Evolutionary conservation across 257 asterid species (phyloP), one percentile per base, ranked within the genome.

Genomic region (Przewalskia tangutica): DNA sequence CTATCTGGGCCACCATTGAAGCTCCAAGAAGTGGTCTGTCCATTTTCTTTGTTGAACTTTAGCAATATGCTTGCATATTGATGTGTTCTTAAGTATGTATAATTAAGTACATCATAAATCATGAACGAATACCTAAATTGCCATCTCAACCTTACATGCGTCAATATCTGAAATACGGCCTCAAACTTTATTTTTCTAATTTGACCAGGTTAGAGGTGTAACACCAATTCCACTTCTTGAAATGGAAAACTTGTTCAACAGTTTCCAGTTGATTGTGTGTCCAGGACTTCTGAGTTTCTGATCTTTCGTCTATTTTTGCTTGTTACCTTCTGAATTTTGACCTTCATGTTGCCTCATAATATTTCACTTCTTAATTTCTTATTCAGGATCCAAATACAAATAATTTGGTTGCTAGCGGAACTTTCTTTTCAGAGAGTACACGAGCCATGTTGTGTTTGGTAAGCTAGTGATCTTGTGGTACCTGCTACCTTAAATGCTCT

Each of bases 1-100:
- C 97, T 95, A 83, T 90, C 98, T 68, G 98, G 98, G 83, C 97
- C 98, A 36, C 98, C 98, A 55, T 77, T 95, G 88, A 95, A 95
- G 89, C 92, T 93, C 85, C 98, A 95, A 89, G 98, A 95, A 93
- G 98, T 95, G 91, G 98, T 95, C 82, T 73, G 89, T 89, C 84
- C 86, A 50, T 81, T 82, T 53, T 50, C 62, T 50, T 50, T 73
- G 20, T 48, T 50, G 20, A 20, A 50, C 79, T 75, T 23, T 48
- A 23, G 46, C 46, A 50, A 27, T 75, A 73, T 50, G 27, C 3
- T 20, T 14, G 79, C 23, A 75, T 75, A 50, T 50, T 23, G 18
- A 75, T 75, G 12, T 75, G n/a, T 46, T 50, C 62, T 50, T 4
- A 27, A 27, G 44, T 50, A 46, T 75, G 79, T 23, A 75, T 75